Evolutionary conservation across 2,329 filamentous ascomycete genomes (phyloP), one percentile per base, ranked within the genome.

Genomic region (Tolypocladium sp.): DNA sequence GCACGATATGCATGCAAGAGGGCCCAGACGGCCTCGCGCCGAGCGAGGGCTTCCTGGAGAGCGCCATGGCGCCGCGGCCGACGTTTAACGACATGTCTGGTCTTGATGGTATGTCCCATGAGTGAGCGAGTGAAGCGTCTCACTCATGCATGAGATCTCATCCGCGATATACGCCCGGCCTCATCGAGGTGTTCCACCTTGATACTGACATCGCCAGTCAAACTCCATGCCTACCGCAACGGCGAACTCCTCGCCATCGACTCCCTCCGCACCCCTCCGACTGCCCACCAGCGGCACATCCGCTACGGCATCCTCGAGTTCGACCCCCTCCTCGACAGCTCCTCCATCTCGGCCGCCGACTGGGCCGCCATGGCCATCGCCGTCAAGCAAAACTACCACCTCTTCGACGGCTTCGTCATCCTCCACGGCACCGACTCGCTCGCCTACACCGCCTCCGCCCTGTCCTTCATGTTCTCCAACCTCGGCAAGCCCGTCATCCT

Each of bases 391-490:
- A 97, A 97, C 73, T 96, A 96, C 73, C 87, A 87, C 63, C 81
- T 91, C 0, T 97, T 92, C 68, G 92, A 96, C 71, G 91, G 90
- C 25, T 96, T 96, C 69, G 91, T 96, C 27, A 86, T 96, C 46
- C 84, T 96, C 40, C 92, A 96, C 72, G 92, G 92, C 61, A 96
- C 92, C 8, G 92, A 96, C 74, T 95, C 90, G 52, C 79, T 96
- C 57, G 90, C 89, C 22, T 96, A 96, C 74, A 94, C 91, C 5
- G 90, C 90, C 62, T 95, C 91, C 6, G 92, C 92, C 4, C 79
- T 97, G 60, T 94, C 90, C 65, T 97, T 96, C 76, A 96, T 96
- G 90, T 84, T 96, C 71, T 84, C 89, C 68, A 91, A 95, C 69
- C 80, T 97, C 17, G 92, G 91, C 56, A 97, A 96, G 77, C 91